Percentiles rank a stretch among this genome's conserved stretches.
phyloP scores from a whole-genome alignment of 2,329 filamentous ascomycete genomes.

The Sarocladiaceae sp. region DNA sequence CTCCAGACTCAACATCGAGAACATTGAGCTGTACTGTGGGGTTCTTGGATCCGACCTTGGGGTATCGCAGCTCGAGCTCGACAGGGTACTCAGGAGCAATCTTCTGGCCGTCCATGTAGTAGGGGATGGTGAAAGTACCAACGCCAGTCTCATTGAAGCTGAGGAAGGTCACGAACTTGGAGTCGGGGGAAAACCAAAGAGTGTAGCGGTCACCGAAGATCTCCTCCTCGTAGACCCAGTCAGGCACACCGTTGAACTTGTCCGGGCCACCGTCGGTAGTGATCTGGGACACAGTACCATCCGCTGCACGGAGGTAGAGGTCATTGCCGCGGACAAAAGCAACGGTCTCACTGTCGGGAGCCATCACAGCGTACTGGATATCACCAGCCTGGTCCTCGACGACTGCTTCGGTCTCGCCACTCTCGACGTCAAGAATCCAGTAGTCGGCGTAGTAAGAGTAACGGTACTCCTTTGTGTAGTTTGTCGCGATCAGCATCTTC shows the following conservation, averaged over 20 bases:
- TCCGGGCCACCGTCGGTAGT: conserved; percentile 57
- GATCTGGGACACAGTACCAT: conserved; percentile 48
- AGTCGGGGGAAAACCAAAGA: conserved; percentile 90
- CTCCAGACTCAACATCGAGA: conserved; percentile 44
- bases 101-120: conserved; percentile 57
- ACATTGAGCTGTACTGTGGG: conserved; percentile 60
- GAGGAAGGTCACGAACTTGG: conserved; percentile 81
- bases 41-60: conserved; percentile 65
- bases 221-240: conserved; percentile 77
- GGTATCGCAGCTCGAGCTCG: conserved; percentile 61
- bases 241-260: conserved; percentile 60
- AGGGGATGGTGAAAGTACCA: conserved; percentile 60
- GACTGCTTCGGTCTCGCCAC: conserved; percentile 49
- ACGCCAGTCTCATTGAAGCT: conserved; percentile 79
- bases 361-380: conserved; percentile 63
- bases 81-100: conserved; percentile 57
- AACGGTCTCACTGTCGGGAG: conserved; percentile 52
- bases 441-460: conserved; percentile 67
- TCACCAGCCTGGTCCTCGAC: conserved; percentile 57
- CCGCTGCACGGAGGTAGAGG: conserved; percentile 43
- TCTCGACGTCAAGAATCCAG: conserved; percentile 57
- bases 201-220: conserved; percentile 67
- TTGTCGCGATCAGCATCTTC: conserved; percentile 58
- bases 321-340: conserved; percentile 66
- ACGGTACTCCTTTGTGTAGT: conserved; percentile 65